Evolutionary conservation across 2,329 filamentous ascomycete species (phyloP), one percentile per base, ranked within the genome.

Genomic region (Piedraia hortae): DNA sequence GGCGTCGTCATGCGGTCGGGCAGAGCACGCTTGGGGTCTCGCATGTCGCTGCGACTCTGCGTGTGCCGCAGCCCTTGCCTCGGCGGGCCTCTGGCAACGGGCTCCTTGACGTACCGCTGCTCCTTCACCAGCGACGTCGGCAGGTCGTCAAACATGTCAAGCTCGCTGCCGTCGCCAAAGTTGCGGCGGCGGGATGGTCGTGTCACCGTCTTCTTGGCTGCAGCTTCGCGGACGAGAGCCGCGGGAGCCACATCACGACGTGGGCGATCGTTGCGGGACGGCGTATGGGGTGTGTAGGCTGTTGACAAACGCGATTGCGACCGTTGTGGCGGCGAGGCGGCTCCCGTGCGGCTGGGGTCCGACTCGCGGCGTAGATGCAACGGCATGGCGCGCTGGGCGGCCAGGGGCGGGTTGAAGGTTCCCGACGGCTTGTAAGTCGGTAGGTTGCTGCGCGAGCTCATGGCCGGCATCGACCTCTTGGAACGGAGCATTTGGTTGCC

Each of bases 61-160:
- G 34, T 34, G 16, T 36, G 31, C 14, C 35, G 30, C 9, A 39
- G 20, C 3, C 28, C 31, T 14, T 31, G 31, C 22, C 69, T 77
- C 12, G 70, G 62, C 19, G 59, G 61, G 10, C 69, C 66, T 24
- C 61, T 59, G 20, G 60, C 63, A 17, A 69, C 53, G 3, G 85
- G 80, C 34, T 72, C 65, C 43, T 80, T 88, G 29, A 78, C 55
- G 38, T 64, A 97, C 35, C 64, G 72, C 29, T 66, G 77, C 46
- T 97, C 85, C 8, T 64, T 59, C 28, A 70, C 63, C 7, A 59
- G 64, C 9, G 80, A 91, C 0, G 80, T 93, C 2, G 82, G 82
- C 25, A 97, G 51, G 45, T 97, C 85, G 41, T 97, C 85, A 41
- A 97, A 93, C 2, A 61, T 66, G 34, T 93, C 82, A 15, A 97